Conservation (phyloP, 1,284 basidiomycete genomes). For the Puccinia polysora region DNA sequence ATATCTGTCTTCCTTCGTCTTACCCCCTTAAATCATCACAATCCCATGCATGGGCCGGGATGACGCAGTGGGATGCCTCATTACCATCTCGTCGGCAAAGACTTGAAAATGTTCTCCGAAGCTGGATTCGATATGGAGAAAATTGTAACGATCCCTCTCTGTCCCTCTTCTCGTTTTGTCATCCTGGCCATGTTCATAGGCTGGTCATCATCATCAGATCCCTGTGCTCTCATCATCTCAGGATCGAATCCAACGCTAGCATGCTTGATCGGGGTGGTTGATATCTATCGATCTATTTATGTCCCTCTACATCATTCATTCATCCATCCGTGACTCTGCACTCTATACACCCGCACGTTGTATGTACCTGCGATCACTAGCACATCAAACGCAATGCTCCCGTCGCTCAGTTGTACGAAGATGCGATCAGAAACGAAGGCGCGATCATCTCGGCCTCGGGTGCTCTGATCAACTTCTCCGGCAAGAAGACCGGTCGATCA, state of each 20-base stretch:
- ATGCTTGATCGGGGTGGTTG: too few species aligned
- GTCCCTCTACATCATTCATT: too few species aligned
- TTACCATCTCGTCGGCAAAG: slow-evolving; percentile 62
- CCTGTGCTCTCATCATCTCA: not conserved
- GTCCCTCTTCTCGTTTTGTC: not conserved
- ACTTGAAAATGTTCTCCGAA: slow-evolving; percentile 96
- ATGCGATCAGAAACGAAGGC: slow-evolving; percentile 95
- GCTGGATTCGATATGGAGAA: slow-evolving; percentile 92
- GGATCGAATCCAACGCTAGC: slow-evolving; percentile 1
- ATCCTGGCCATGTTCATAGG: slow-evolving; percentile 45
- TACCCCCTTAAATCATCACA: too few species aligned
- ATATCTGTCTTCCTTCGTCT: too few species aligned
- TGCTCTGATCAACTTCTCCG: slow-evolving; percentile 98
- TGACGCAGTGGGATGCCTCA: slow-evolving; percentile 24
- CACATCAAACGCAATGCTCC: slow-evolving; percentile 90
- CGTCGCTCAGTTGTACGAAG: slow-evolving; percentile 92
- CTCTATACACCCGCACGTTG: not conserved
- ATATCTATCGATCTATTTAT: too few species aligned
- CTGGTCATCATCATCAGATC: too few species aligned
- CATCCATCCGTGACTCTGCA: not conserved
- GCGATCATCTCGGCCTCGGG: slow-evolving; percentile 94
- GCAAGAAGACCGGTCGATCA: slow-evolving; percentile 96
- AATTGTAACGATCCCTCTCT: slow-evolving; percentile 46
- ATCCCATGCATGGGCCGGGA: too few species aligned
- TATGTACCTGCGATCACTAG: slow-evolving; percentile 51